phyloP scores from a whole-genome alignment of 202 grass and related monocot genomes.

The Musa balbisiana region DNA sequence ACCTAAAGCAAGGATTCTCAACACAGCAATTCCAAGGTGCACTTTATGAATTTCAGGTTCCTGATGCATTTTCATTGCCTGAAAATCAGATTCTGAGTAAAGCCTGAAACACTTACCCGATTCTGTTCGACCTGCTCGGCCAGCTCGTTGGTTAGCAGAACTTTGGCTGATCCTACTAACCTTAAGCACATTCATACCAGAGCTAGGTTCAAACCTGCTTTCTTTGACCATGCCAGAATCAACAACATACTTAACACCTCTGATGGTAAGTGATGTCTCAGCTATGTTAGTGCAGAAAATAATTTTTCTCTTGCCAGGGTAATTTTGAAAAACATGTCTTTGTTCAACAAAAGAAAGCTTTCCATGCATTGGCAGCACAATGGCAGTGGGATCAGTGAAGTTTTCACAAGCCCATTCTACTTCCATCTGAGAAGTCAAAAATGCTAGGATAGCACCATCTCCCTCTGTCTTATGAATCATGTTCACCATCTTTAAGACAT shows the following conservation, averaged over 20 bases:
- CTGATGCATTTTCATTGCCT: constrained; percentile 75
- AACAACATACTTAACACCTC: constrained; percentile 79
- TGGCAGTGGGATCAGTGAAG: constrained; percentile 50
- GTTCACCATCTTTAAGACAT: constrained; percentile 65
- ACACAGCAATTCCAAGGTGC: constrained; percentile 74
- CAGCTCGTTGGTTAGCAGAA: constrained; percentile 87
- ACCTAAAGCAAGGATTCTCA: constrained; percentile 82
- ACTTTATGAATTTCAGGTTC: constrained; percentile 95
- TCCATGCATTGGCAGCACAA: constrained; percentile 86
- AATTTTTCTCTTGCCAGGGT: constrained; percentile 79
- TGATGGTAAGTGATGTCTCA: constrained; percentile 90
- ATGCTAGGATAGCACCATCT: constrained; percentile 81
- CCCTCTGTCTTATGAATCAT: constrained; percentile 70
- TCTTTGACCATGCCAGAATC: constrained; percentile 93
- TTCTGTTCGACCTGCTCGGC: constrained; percentile 69
- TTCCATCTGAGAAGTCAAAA: constrained; percentile 89
- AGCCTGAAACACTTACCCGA: constrained; percentile 86
- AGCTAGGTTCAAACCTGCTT: constrained; percentile 64
- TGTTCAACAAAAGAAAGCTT: constrained; percentile 84
- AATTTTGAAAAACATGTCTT: constrained; percentile 66
- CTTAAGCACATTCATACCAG: constrained; percentile 79
- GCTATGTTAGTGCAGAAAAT: constrained; percentile 97
- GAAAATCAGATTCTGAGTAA: constrained; percentile 72
- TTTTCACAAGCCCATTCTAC: constrained; percentile 91
- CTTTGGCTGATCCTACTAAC: constrained; percentile 80